A percentile compares a stretch with the other conserved stretches of the same genome.
Evolutionary conservation across 306 rosid species (phyloP).

Genomic region (Rubus idaeus): DNA sequence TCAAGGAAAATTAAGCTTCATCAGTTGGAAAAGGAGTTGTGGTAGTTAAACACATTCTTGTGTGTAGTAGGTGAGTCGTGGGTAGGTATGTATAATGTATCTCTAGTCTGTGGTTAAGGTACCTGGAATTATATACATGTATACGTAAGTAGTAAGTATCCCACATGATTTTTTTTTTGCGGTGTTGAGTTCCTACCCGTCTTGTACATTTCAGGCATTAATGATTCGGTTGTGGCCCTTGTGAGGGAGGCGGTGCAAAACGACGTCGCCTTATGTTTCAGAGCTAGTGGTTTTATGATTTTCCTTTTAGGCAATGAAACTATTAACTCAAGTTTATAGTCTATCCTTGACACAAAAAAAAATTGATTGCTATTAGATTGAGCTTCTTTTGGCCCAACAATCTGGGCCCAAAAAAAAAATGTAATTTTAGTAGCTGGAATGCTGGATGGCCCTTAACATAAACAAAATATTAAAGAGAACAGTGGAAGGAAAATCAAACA

Average conservation of each 20-base stretch:
- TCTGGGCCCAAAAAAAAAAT: too few species aligned
- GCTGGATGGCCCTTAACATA: too few species aligned
- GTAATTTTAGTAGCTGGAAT: too few species aligned
- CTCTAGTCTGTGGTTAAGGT: constrained; percentile 5
- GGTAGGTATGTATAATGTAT: not conserved
- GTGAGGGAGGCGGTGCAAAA: not conserved
- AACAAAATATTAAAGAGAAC: too few species aligned
- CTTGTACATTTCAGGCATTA: not conserved
- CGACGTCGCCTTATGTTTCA: not conserved
- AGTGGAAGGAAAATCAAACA: not conserved
- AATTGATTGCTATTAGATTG: too few species aligned
- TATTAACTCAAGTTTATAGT: too few species aligned
- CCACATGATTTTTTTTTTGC: constrained; percentile 28
- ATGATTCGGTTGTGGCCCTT: not conserved
- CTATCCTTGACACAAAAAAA: too few species aligned
- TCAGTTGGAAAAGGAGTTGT: not conserved
- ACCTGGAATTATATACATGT: not conserved
- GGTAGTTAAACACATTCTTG: constrained; percentile 22
- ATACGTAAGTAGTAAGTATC: constrained; percentile 27
- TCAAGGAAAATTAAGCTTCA: not conserved
- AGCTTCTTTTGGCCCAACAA: too few species aligned
- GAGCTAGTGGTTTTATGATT: not conserved
- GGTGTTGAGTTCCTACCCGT: constrained; percentile 17
- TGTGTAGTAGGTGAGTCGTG: constrained; percentile 14
- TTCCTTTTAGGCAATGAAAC: too few species aligned